Conservation (phyloP, 2,329 filamentous ascomycete genomes). For the Cladophialophora immunda region DNA sequence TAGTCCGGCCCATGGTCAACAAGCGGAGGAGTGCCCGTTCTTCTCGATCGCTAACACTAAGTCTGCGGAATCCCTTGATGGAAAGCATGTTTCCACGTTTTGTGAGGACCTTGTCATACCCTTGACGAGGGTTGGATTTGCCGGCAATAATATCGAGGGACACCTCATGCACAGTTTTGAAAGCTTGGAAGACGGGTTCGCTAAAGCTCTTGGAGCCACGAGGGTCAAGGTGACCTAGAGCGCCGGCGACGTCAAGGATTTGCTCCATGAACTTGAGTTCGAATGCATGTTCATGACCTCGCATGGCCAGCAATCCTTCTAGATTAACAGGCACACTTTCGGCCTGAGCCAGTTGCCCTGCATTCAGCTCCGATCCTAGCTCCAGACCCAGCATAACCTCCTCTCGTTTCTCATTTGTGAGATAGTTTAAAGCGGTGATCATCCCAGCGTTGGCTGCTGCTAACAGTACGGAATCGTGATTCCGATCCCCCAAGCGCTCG, state of each 20-base stretch:
- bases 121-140: conserved; percentile 40
- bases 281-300: conserved; percentile 44
- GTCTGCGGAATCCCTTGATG: conserved; percentile 42
- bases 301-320: conserved; percentile 41
- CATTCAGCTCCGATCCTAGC: conserved; percentile 50
- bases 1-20: conserved; percentile 49
- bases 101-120: conserved; percentile 48
- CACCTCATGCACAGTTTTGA: conserved; percentile 44
- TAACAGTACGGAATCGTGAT: conserved; percentile 48
- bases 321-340: conserved; percentile 48
- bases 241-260: conserved; percentile 51
- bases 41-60: conserved; percentile 41
- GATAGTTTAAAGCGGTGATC: conserved; percentile 43
- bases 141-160: conserved; percentile 44
- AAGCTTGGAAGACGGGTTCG: conserved; percentile 47
- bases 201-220: conserved; percentile 46
- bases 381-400: conserved; percentile 47
- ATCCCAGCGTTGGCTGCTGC: conserved; percentile 43
- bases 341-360: conserved; percentile 51
- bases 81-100: conserved; percentile 44
- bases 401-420: conserved; percentile 36
- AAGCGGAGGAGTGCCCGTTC: conserved; percentile 49
- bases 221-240: conserved; percentile 48
- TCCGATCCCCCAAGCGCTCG: conserved; percentile 26
- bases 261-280: conserved; percentile 50